Base-by-base conservation (phyloP, 2,329 filamentous ascomycete species). In the Rutstroemia sp. region DNA sequence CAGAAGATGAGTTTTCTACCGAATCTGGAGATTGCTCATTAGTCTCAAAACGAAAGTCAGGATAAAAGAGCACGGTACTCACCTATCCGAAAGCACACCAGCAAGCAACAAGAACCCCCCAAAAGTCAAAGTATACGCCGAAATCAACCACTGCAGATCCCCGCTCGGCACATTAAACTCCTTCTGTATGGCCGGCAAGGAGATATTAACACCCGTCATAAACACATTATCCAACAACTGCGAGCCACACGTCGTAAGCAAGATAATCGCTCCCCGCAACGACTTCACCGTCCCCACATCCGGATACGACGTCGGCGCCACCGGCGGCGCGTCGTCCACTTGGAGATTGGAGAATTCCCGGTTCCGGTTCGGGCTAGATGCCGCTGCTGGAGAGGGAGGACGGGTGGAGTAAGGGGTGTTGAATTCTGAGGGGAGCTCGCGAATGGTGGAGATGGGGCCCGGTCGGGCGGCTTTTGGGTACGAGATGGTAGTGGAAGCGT, bases 141-240 rank as follows among this genome's bases (percentile, higher is more conserved):
- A 72, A 6, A 73, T 72, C 61, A 73, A 68, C 72, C 72, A 73
- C 59, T 73, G 72, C 49, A 73, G 60, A 34, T 72, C 67, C 4
- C 63, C 68, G n/a, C 61, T 64, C 36, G 67, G 63, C 1, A 72
- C 69, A 16, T 63, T 59, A 21, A 73, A 72, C 36, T 72, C 70
- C 19, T 69, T 63, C 48, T 74, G 72, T 8, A 74, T 73, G 1
- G 72, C 71, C 0, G 72, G 70, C 23, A 74, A 57, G 2, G 71
- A 71, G 53, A 74, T 72, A 46, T 74, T 74, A 17, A 72, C 67
- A 27, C 70, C 69, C 1, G 71, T 73, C 71, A 75, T 75, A 59
- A 74, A 75, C 16, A 75, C 70, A 58, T 75, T 75, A 51, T 75
- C 73, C 47, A 75, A 68, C 39, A 74, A 68, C 48, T 75, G 73